Evolutionary conservation across 345 rosid genomes (phyloP), one percentile per base, ranked within the genome.

Genomic region (Linum trigynum): DNA sequence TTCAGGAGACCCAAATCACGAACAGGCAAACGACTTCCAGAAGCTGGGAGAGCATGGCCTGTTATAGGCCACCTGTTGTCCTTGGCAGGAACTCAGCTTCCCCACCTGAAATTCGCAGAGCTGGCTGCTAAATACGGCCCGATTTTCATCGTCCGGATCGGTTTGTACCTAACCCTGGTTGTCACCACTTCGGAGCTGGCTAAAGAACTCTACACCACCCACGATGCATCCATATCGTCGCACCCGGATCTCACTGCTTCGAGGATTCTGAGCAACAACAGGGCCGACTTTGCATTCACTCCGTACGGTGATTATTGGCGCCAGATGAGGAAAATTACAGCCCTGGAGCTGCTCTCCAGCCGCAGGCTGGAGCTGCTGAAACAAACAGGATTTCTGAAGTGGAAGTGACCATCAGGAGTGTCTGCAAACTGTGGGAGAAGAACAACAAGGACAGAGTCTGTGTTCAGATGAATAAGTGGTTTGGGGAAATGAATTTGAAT

Each of bases 41-140:
- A 67, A 37, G 80, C 80, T 4, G 60, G 51, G 12, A 9, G 51
- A 45, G 2, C 81, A n/a, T 81, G 81, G 82, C 85, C 79, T 15
- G 10, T 79, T 5, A 70, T 81, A n/a, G 85, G 85, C 38, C 82
- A 81, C 64, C 73, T 81, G 8, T 77, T 50, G 50, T 55, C 79
- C 39, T 61, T 74, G 35, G 66, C 72, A 11, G 77, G 72, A 8
- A 48, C 70, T 15, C 60, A 65, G 67, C 73, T 67, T 43, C 69
- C 67, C 39, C 81, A 83, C 78, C 64, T 66, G 55, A 60, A 68
- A 6, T 67, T 83, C 9, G 71, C 71, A 35, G 55, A 63, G 53
- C 67, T 78, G 70, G 82, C 83, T 3, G 76, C 78, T 35, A 69
- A 80, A 40, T 73, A 74, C 12, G 51, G 51, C 12, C 51, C 51